Evolutionary conservation across 345 rosid genomes (phyloP), one percentile per base, ranked within the genome.

Genomic region (Rhodamnia rubescens): DNA sequence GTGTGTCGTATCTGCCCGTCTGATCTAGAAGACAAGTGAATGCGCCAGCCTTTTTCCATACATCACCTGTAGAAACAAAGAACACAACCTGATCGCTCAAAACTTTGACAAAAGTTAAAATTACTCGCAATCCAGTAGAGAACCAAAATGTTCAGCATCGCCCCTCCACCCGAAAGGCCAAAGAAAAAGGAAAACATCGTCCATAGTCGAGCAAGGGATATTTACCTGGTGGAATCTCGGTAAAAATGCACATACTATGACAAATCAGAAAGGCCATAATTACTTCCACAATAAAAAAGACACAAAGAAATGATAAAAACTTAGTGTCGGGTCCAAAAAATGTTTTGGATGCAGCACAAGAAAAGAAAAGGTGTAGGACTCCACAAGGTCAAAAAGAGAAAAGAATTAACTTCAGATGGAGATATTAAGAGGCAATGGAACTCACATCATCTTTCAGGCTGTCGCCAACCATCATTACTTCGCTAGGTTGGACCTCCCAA

Each of bases 381-480:
- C 75, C 22, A 64, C 2, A 64, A 16, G 75, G 11, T 15, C 2
- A 26, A 52, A 58, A 58, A 32, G 78, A 40, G 10, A 16, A 29
- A 53, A 20, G 13, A 51, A 51, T 36, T 12, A 27, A 74, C 58
- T 40, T 32, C 32, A 64, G 75, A 32, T 64, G 24, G 44, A 29
- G 80, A 75, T 51, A 24, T 26, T 26, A 74, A 22, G n/a, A 84
- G 51, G 12, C n/a, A 36, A 26, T 7, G 51, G 52, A 22, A 89
- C 98, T 91, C 84, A 94, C 98, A 90, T 95, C 98, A 92, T 97
- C 99, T 90, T 93, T 95, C 64, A 97, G 96, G 91, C 98, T 95
- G 88, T 95, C 99, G 21, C 98, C 99, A 78, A 97, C 91, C 99
- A 97, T 95, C 90, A 97, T 92, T 86, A 97, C 96, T 92, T 97